A percentile compares a stretch with the other conserved stretches of the same genome.
Evolutionary conservation across 2,329 filamentous ascomycete genomes (phyloP).

Genomic region (Nothopassalora personata): DNA sequence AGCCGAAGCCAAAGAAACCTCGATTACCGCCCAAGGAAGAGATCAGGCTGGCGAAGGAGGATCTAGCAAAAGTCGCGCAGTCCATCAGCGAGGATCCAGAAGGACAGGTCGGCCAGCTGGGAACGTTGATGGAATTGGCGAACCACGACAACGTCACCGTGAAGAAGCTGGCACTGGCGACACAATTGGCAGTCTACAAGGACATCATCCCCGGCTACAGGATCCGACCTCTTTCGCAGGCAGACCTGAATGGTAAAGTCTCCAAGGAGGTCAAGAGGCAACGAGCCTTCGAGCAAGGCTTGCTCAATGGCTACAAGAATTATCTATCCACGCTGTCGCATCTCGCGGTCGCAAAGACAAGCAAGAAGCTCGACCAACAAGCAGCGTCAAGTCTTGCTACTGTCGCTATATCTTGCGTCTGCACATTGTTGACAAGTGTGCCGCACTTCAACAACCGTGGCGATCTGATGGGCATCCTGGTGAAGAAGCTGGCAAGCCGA

Average conservation of each 20-base stretch:
- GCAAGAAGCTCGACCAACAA: conserved; percentile 37
- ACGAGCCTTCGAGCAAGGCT: conserved; percentile 77
- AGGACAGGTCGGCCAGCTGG: conserved; percentile 76
- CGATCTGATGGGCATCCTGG: conserved; percentile 80
- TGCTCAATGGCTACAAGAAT: conserved; percentile 76
- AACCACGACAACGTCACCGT: conserved; percentile 65
- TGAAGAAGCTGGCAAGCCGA: conserved; percentile 72
- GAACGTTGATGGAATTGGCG: conserved; percentile 68
- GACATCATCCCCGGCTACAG: conserved; percentile 95
- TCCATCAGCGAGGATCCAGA: conserved; percentile 88
- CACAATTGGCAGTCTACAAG: conserved; percentile 86
- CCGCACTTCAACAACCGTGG: conserved; percentile 96
- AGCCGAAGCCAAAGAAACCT: conserved; percentile 49
- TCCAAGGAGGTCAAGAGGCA: conserved; percentile 86
- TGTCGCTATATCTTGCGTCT: conserved; percentile 80
- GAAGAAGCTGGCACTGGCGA: conserved; percentile 77
- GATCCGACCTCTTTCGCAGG: conserved; percentile 75
- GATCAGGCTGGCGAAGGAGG: conserved; percentile 82
- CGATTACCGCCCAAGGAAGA: conserved; percentile 70
- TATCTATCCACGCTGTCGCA: conserved; percentile 73
- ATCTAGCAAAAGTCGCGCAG: conserved; percentile 75
- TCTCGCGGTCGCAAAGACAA: conserved; percentile 54
- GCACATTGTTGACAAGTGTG: conserved; percentile 71
- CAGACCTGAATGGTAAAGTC: conserved; percentile 69
- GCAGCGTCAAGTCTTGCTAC: conserved; percentile 49